A percentile compares a stretch with the other conserved stretches of the same genome.
Conservation (phyloP, 225 moss, liverwort and hornwort genomes). For the Pseudisothecium myosuroides region DNA sequence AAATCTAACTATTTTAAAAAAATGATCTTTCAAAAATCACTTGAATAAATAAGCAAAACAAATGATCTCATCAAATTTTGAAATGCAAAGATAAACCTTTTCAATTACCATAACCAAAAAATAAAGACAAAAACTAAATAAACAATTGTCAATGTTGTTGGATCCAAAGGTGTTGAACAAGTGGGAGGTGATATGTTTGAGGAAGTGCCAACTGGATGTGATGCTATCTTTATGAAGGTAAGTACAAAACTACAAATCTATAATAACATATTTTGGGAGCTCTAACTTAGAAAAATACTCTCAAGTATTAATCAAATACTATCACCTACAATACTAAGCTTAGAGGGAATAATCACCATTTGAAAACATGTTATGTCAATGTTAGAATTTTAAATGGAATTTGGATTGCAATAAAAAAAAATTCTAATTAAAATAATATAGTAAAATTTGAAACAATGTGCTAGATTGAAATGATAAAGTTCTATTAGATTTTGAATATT, state of each 20-base stretch:
- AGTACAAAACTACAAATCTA: background rate
- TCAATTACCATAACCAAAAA: fast-evolving
- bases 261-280: background rate
- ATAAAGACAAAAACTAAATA: background rate
- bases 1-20: too few species aligned
- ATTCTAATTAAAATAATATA: too few species aligned
- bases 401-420: too few species aligned
- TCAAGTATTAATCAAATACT: too few species aligned
- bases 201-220: background rate
- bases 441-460: too few species aligned
- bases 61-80: background rate
- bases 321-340: background rate
- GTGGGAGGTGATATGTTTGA: background rate
- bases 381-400: too few species aligned
- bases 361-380: too few species aligned
- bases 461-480: too few species aligned
- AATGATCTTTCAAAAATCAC: too few species aligned
- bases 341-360: too few species aligned
- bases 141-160: background rate
- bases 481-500: too few species aligned
- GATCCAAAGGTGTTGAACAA: background rate
- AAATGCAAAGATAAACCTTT: background rate
- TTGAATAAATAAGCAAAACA: too few species aligned
- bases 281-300: background rate
- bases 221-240: background rate